These are phyloP conservation scores for Botrytis sinoallii DNA, from an alignment of 2,329 filamentous ascomycete species.

Conservation along the genomic window DNA sequence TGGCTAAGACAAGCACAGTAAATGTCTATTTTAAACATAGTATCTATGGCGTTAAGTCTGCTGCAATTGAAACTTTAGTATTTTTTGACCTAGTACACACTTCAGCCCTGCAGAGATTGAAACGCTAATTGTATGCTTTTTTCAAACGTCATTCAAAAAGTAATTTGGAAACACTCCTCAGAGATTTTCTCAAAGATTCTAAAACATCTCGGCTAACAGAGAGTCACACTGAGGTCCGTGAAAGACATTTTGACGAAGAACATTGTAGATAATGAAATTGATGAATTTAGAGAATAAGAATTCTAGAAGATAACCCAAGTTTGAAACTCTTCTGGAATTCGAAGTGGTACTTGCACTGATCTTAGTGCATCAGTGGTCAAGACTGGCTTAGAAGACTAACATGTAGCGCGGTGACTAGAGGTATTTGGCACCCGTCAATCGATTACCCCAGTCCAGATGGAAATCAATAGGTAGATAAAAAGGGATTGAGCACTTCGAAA, in stretches of 20 bases:
- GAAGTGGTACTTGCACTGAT: neutral
- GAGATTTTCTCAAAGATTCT: neutral
- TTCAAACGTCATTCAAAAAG: neutral
- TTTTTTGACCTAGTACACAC: neutral
- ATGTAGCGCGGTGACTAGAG: neutral
- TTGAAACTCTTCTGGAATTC: neutral
- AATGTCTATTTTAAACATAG: accelerated
- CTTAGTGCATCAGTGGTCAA: neutral
- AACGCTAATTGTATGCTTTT: neutral
- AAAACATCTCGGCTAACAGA: neutral
- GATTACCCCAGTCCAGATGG: neutral
- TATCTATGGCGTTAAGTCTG: neutral
- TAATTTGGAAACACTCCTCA: neutral
- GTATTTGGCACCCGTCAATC: neutral
- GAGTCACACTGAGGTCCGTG: neutral
- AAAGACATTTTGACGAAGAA: neutral
- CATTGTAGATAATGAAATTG: neutral
- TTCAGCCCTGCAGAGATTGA: neutral
- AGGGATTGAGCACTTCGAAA: neutral
- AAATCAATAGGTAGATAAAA: neutral
- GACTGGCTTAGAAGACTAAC: neutral
- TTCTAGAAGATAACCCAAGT: neutral
- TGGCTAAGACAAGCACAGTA: neutral
- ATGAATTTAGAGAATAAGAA: neutral
- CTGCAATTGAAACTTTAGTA: neutral